A percentile compares a stretch with the other conserved stretches of the same genome.
These are phyloP conservation scores for Hyaloperonospora brassicae DNA, from an alignment of 352 stramenopile species.

Conservation along the genomic window DNA sequence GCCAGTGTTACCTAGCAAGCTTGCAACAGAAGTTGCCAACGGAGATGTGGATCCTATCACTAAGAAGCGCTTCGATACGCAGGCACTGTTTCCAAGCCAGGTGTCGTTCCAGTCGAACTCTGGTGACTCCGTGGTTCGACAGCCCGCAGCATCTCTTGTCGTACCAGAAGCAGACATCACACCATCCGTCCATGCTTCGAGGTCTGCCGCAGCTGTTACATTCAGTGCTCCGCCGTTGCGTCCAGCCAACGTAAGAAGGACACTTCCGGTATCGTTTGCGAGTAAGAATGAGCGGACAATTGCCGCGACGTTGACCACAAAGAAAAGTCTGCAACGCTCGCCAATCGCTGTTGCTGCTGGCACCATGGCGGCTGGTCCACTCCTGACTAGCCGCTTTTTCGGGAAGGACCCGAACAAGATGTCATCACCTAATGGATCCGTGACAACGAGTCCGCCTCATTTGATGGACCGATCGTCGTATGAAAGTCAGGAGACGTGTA, in stretches of 20 bases:
- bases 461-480: conserved; percentile 20
- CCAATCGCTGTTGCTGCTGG: conserved; percentile 4
- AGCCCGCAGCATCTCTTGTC: neutral
- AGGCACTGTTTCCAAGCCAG: conserved; percentile 1
- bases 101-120: conserved; percentile 4
- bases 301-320: conserved; percentile 2
- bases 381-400: conserved; percentile 42
- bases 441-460: conserved; percentile 20
- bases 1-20: conserved; percentile 34
- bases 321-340: neutral
- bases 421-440: conserved; percentile 22
- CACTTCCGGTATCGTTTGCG: conserved; percentile 20
- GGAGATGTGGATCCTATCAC: conserved; percentile 74
- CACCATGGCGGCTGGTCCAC: conserved; percentile 9
- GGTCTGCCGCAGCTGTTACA: conserved; percentile 11
- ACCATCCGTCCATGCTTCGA: conserved; percentile 22
- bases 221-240: conserved; percentile 17
- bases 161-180: conserved; percentile 14
- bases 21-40: conserved; percentile 48
- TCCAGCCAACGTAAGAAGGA: conserved; percentile 13
- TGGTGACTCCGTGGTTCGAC: conserved; percentile 1
- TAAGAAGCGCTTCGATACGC: conserved; percentile 31
- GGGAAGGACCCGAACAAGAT: conserved; percentile 20
- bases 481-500: conserved; percentile 47
- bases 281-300: conserved; percentile 21